phyloP scores from a whole-genome alignment of 202 grass and related monocot genomes.

The Dendrocalamus latiflorus region DNA sequence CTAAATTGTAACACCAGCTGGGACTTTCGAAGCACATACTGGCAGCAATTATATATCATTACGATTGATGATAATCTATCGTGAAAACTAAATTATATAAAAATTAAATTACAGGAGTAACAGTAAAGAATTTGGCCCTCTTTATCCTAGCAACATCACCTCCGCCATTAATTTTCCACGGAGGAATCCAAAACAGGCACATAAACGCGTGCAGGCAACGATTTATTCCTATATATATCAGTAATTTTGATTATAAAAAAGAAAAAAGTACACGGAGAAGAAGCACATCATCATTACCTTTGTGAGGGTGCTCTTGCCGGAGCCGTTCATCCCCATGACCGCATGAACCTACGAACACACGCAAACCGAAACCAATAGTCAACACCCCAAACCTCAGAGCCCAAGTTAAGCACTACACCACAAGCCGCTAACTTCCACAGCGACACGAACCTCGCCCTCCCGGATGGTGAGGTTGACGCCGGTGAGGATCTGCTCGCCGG shows the following conservation, averaged over 20 bases:
- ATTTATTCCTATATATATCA: background rate
- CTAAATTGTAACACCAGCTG: too few species aligned
- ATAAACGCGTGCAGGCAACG: background rate
- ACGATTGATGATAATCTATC: too few species aligned
- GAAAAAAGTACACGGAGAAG: background rate
- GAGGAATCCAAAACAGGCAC: background rate
- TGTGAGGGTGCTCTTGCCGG: constrained; percentile 86
- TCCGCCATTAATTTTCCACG: background rate
- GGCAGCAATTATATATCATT: too few species aligned
- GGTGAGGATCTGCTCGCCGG: too few species aligned
- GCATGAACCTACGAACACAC: constrained; percentile 61
- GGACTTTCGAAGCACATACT: too few species aligned
- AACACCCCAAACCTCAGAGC: too few species aligned
- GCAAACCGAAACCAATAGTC: too few species aligned
- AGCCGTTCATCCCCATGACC: constrained; percentile 94
- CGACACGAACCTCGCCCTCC: too few species aligned
- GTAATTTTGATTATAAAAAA: background rate
- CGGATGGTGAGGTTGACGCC: too few species aligned
- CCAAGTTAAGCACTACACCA: too few species aligned
- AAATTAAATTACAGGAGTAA: background rate
- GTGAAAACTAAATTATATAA: too few species aligned
- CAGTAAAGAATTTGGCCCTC: background rate
- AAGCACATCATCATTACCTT: constrained; percentile 50
- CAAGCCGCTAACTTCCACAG: too few species aligned
- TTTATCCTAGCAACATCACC: background rate